Evolutionary conservation across 2,329 filamentous ascomycete genomes (phyloP).

Genomic region (Knufia petricola): DNA sequence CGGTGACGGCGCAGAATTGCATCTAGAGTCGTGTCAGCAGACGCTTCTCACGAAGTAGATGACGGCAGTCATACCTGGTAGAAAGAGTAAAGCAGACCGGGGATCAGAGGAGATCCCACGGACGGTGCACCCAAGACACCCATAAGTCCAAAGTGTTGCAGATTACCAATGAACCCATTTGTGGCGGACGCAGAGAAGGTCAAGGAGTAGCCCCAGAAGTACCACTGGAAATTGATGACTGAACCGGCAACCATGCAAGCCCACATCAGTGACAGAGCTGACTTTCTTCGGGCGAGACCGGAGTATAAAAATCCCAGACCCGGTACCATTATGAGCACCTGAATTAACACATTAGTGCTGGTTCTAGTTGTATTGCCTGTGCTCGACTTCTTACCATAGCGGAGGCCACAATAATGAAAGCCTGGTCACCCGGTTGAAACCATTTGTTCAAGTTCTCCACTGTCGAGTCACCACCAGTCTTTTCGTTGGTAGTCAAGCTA

Average conservation of each 20-base stretch:
- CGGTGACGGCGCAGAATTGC: constrained; percentile 94
- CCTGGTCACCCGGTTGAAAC: constrained; percentile 84
- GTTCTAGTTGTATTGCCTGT: background rate
- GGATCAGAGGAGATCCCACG: constrained; percentile 76
- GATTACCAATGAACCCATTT: constrained; percentile 85
- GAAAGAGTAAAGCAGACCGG: constrained; percentile 84
- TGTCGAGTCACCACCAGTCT: constrained; percentile 66
- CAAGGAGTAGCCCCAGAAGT: constrained; percentile 97
- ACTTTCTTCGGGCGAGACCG: constrained; percentile 93
- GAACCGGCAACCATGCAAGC: constrained; percentile 90
- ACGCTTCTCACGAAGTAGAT: background rate
- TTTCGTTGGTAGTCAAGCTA: constrained; percentile 40
- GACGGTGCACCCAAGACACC: constrained; percentile 77
- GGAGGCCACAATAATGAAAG: constrained; percentile 80
- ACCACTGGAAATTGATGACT: constrained; percentile 95
- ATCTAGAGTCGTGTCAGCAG: constrained; percentile 47
- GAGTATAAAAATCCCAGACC: constrained; percentile 97
- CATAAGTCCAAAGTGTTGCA: constrained; percentile 80
- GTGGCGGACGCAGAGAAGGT: constrained; percentile 75
- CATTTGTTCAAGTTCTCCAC: constrained; percentile 89
- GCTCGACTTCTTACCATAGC: constrained; percentile 55
- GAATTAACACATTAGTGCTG: constrained; percentile 11
- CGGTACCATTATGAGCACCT: constrained; percentile 80
- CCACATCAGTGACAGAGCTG: constrained; percentile 93
- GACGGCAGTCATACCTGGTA: constrained; percentile 58